Base-by-base conservation (phyloP, 2,329 filamentous ascomycete species). In the Peltaster fructicola region DNA sequence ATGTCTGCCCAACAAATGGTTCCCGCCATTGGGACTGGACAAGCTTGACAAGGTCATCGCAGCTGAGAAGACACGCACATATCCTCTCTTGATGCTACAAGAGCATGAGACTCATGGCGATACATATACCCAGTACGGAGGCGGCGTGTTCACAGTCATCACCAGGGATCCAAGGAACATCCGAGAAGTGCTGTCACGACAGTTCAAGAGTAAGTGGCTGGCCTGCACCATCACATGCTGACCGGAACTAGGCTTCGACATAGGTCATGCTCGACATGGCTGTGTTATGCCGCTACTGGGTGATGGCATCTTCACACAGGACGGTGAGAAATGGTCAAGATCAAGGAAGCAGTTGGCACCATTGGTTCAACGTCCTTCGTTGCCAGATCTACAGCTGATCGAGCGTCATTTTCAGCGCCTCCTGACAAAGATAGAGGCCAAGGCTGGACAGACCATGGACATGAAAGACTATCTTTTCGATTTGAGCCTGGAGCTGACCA, bases 291-390 rank as follows among this genome's bases (percentile, higher is more conserved):
- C 26, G 9, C 10, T 28, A 6, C 15, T 31, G 8, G 25, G 25
- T 8, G 25, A 31, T 18, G 25, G 25, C 15, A 28, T 31, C 16
- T 30, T 30, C 23, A 30, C 29, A 6, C 29, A 30, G 10, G 29
- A 31, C 12, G 29, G 29, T 9, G 7, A 7, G 10, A 27, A 23
- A 21, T 31, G 29, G 29, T 14, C 27, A 9, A 5, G 11, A 7
- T 31, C 29, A 3, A n/a, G 29, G 8, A 27, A 22, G 15, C 15
- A 27, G 11, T 12, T 31, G 22, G 26, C 26, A 14, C 26, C 26
- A 13, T 13, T 29, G 22, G 25, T 29, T 13, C 26, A 25, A 18
- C 22, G 26, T 11, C 21, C 26, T 9, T 20, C 22, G 7, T 22
- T 29, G 12, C 26, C 26, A 15, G 22, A 29, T 13, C 22, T 29